A percentile compares a stretch with the other conserved stretches of the same genome.
Evolutionary conservation across 1,284 basidiomycete genomes (phyloP).

Genomic region (Trametes pubescens): DNA sequence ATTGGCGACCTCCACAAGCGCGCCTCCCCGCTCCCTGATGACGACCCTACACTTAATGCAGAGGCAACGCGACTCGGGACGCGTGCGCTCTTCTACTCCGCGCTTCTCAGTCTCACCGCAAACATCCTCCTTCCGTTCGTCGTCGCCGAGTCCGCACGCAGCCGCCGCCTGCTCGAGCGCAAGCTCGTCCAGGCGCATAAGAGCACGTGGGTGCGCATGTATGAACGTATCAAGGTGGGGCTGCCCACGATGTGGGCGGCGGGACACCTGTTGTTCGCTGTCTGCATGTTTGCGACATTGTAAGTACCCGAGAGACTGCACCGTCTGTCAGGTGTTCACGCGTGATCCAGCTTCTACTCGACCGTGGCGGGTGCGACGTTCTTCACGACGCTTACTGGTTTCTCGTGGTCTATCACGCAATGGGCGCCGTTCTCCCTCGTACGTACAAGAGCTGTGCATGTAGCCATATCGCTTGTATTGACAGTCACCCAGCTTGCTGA

Average conservation of each 20-base stretch:
- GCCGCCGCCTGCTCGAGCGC: slow-evolving; percentile 39
- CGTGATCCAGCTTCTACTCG: slow-evolving; percentile 60
- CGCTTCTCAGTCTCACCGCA: slow-evolving; percentile 73
- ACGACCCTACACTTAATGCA: slow-evolving; percentile 43
- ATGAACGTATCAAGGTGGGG: slow-evolving; percentile 56
- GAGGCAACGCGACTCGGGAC: slow-evolving; percentile 81
- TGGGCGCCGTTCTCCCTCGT: slow-evolving; percentile 86
- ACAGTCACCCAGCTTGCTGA: slow-evolving; percentile 64
- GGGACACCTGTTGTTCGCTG: slow-evolving; percentile 74
- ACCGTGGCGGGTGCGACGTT: slow-evolving; percentile 70
- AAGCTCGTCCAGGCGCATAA: slow-evolving; percentile 29
- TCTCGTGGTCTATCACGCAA: slow-evolving; percentile 81
- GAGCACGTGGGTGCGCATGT: slow-evolving; percentile 39
- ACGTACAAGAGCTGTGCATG: slow-evolving; percentile 38
- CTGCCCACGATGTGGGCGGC: slow-evolving; percentile 78
- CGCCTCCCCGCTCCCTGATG: slow-evolving; percentile 44
- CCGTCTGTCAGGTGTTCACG: neutral
- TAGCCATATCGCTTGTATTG: neutral
- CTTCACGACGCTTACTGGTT: slow-evolving; percentile 73
- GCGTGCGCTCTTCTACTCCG: slow-evolving; percentile 82
- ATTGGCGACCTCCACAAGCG: slow-evolving; percentile 86
- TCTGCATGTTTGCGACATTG: slow-evolving; percentile 80
- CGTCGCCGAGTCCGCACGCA: slow-evolving; percentile 49
- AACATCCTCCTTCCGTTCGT: slow-evolving; percentile 82
- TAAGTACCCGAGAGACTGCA: slow-evolving; percentile 48